These are phyloP conservation scores for Suillus spraguei DNA, from an alignment of 768 basidiomycete genomes.

Conservation along the genomic window DNA sequence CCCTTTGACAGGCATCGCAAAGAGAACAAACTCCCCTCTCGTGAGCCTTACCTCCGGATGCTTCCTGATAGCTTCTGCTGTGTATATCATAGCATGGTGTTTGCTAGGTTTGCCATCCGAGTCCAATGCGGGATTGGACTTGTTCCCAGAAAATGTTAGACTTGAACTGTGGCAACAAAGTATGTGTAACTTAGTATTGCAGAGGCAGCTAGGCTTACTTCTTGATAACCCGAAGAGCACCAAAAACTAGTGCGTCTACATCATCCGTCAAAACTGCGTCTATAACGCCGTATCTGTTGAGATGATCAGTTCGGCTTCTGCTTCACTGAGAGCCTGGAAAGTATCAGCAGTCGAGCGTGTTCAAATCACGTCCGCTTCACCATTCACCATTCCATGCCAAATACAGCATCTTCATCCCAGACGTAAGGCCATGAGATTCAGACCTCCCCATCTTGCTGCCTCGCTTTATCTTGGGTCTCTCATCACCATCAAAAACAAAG, in stretches of 20 bases:
- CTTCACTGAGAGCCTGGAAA: conserved; percentile 46
- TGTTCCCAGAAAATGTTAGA: conserved; percentile 28
- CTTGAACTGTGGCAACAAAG: conserved; percentile 16
- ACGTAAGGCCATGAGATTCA: conserved; percentile 24
- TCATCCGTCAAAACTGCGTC: conserved; percentile 53
- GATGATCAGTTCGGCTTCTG: conserved; percentile 49
- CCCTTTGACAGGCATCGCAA: conserved; percentile 37
- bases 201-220: conserved; percentile 34
- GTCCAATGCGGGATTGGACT: conserved; percentile 25
- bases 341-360: neutral
- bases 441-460: conserved; percentile 31
- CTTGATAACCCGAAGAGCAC: conserved; percentile 42
- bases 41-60: conserved; percentile 28
- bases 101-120: conserved; percentile 26
- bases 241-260: conserved; percentile 50
- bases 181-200: neutral
- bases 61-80: conserved; percentile 23
- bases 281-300: conserved; percentile 41
- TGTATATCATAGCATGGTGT: conserved; percentile 26
- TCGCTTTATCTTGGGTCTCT: conserved; percentile 43
- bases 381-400: conserved; percentile 32
- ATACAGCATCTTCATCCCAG: conserved; percentile 23
- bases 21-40: conserved; percentile 33
- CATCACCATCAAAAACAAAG: conserved; percentile 50
- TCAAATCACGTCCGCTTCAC: conserved; percentile 15